Base-by-base conservation (phyloP, 1,284 basidiomycete genomes). In the Marasmius fiardii region DNA sequence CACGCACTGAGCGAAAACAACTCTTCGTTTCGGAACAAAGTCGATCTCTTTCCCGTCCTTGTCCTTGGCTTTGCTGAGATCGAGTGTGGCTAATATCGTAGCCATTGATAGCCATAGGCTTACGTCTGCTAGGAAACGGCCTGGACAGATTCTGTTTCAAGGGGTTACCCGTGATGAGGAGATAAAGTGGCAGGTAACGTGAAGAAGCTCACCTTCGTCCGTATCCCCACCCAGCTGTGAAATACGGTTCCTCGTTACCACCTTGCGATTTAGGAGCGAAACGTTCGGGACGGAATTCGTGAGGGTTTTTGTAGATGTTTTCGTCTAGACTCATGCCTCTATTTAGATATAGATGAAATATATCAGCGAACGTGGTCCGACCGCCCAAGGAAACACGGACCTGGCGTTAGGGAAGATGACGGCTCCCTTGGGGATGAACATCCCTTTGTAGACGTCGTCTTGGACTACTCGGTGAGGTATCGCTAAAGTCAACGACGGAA, bases 311-410 rank as follows among this genome's bases (percentile, higher is more conserved):
- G 26, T 52, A 52, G 16, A 52, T 26, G 11, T 52, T 52, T 16
- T 52, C 51, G 16, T 52, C 51, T 20, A 23, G 14, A 31, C 33
- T 28, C 51, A 52, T 52, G 10, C 37, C 51, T 16, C 51, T 52
- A 24, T 20, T 41, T n/a, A 5, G 5, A 23, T 24, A 8, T 43
- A 21, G 7, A 11, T 5, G 43, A 20, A 2, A 24, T 6, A 23
- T 10, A 24, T 23, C 24, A 18, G 20, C 24, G 11, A 23, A 21
- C 20, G 4, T 5, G 10, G 5, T 23, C n/a, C n/a, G n/a, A n/a
- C n/a, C n/a, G n/a, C n/a, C n/a, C n/a, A n/a, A 11, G 11, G 14
- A 20, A 24, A 20, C 10, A 44, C 18, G n/a, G 11, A 44, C 43
- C 43, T 20, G 11, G 43, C 43, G 24, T 44, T 44, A 12, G 43